Percentiles rank a stretch among this genome's conserved stretches.
phyloP scores from a whole-genome alignment of 2,329 filamentous ascomycete genomes.

The Microascus cirrosus region DNA sequence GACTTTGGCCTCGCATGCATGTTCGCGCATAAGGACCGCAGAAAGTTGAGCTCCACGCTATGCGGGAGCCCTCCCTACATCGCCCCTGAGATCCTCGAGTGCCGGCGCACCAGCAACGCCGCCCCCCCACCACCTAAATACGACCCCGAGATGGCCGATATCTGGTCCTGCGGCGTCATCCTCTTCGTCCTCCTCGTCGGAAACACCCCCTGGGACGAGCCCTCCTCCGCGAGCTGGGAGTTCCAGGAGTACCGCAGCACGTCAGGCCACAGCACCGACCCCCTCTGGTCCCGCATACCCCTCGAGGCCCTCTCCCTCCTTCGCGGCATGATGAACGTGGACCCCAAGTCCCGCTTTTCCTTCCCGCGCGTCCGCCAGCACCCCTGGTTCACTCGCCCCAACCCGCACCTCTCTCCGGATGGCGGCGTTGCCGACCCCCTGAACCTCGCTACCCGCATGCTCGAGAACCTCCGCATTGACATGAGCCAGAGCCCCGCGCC shows the following conservation, averaged over 20 bases:
- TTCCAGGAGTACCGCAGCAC: constrained; percentile 77
- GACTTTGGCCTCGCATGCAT: constrained; percentile 94
- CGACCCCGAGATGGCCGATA: constrained; percentile 70
- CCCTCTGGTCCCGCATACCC: constrained; percentile 74
- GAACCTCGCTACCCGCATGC: constrained; percentile 85
- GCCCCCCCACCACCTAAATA: constrained; percentile 45
- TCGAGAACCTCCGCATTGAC: constrained; percentile 82
- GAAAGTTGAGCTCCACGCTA: constrained; percentile 75
- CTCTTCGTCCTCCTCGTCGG: constrained; percentile 90
- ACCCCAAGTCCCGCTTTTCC: constrained; percentile 65
- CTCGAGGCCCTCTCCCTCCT: constrained; percentile 66
- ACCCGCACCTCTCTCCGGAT: constrained; percentile 62
- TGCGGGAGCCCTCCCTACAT: constrained; percentile 97
- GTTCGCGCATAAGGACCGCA: constrained; percentile 78
- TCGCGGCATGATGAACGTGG: constrained; percentile 84
- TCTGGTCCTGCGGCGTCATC: constrained; percentile 98
- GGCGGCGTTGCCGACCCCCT: constrained; percentile 71
- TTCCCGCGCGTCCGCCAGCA: constrained; percentile 80
- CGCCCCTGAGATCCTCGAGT: constrained; percentile 75
- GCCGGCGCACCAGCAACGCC: constrained; percentile 32
- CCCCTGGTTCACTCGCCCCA: constrained; percentile 85
- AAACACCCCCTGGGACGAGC: constrained; percentile 97
- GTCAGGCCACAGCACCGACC: constrained; percentile 71
- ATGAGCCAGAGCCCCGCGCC: constrained; percentile 55
- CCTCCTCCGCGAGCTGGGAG: constrained; percentile 76